Conservation (phyloP, 768 basidiomycete genomes). For the Tricholoma terreum region DNA sequence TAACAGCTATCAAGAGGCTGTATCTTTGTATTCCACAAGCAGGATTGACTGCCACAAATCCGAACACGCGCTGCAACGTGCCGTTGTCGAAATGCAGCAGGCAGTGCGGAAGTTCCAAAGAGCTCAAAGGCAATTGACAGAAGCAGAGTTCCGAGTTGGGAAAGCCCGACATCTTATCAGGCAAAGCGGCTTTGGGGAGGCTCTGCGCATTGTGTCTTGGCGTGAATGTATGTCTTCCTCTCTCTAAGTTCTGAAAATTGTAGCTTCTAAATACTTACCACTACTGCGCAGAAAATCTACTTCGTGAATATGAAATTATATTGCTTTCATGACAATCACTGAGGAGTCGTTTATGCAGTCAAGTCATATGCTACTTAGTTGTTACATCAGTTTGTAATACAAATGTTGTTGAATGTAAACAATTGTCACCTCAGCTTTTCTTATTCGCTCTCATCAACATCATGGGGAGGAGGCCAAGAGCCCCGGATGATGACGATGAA, state of each 20-base stretch:
- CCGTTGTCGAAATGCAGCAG: neutral
- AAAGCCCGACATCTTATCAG: neutral
- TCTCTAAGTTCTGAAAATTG: neutral
- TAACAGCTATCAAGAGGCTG: neutral
- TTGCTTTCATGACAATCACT: neutral
- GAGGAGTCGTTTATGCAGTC: neutral
- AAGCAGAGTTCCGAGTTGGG: neutral
- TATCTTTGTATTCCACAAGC: constrained; percentile 1
- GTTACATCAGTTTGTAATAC: neutral
- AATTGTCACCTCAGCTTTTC: neutral
- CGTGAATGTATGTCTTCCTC: neutral
- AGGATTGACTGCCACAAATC: neutral
- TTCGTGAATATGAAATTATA: neutral
- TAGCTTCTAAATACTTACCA: neutral
- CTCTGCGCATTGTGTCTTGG: neutral
- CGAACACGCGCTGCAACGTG: neutral
- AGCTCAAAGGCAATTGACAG: neutral
- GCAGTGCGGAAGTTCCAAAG: neutral
- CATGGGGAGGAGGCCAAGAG: neutral
- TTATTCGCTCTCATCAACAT: neutral
- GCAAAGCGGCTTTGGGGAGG: neutral
- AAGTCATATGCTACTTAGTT: neutral
- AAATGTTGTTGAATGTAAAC: constrained; percentile 1
- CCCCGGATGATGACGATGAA: neutral
- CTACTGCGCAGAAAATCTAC: neutral